Evolutionary conservation across 345 rosid genomes (phyloP), one percentile per base, ranked within the genome.

Genomic region (Lagerstroemia speciosa): DNA sequence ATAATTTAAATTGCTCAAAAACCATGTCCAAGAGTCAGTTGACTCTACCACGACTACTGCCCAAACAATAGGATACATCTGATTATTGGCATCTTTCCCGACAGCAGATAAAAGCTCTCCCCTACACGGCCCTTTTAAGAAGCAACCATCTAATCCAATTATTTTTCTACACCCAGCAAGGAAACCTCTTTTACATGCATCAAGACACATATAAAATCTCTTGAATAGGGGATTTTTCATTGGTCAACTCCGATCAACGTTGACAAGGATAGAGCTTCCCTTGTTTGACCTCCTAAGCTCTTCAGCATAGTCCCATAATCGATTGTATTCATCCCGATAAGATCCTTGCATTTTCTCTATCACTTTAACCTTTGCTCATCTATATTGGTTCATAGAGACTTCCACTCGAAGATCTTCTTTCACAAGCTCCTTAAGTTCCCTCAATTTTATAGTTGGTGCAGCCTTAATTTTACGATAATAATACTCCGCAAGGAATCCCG

Each of bases 141-240:
- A 58, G 33, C 63, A 58, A 26, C 63, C 63, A 58, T 58, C 63
- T 26, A 58, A 31, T 26, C 63, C 63, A 9, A 58, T 55, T n/a
- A 22, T n/a, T n/a, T 11, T 6, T n/a, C 30, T 6, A 55, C 62
- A 55, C 10, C 24, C 29, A 55, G 33, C 32, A 26, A 58, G 20
- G 20, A 58, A 11, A 26, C 33, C 63, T 58, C 12, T 58, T 26
- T 33, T 58, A 26, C 31, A 26, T n/a, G 63, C 63, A 58, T 58
- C 63, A 58, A 27, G 34, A 19, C 63, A 58, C 34, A 58, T 20
- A 31, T 58, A 58, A 10, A 58, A 9, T 16, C 63, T 58, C 31
- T 58, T 58, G 33, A 58, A 58, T 3, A 9, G 31, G 5, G 63
- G 14, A 27, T 26, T 9, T 26, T 26, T 2, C 15, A 0, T 19